Evolutionary conservation across 208 protist genomes (phyloP), one percentile per base, ranked within the genome.

Genomic region (Crithidia sp.): DNA sequence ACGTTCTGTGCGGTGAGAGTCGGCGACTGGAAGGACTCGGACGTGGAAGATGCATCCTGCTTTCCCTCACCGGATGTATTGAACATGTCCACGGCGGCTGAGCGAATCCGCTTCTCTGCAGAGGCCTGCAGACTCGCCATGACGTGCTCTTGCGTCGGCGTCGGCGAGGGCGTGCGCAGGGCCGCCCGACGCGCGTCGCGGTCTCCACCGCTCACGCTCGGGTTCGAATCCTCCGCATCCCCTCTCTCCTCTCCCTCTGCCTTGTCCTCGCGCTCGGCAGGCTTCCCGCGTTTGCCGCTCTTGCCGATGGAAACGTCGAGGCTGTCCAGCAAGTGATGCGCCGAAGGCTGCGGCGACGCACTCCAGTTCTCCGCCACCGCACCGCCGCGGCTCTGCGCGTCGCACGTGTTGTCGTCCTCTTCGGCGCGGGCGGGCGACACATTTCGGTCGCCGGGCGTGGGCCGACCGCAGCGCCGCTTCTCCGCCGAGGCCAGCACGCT

Each of bases 1-100:
- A 85, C 75, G 67, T 85, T 76, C 67, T 85, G 76, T 49, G 76
- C 67, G 5, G 81, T 85, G 52, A 85, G 60, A 7, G 41, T 59
- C 13, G 81, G 81, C 16, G 81, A 83, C 52, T 65, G 71, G 50
- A 74, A 54, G 28, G 66, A 58, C 6, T 47, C 54, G 6, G 55
- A 45, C 39, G 44, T 65, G 37, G 55, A 13, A 0, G 67, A 64
- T 43, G 3, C 37, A n/a, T 62, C 2, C 7, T 40, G 50, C 7
- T 5, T 66, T 6, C 13, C 17, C 2, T 64, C 52, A 7, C 19
- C 40, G 9, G 66, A 78, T 8, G 17, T 5, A 0, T 49, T 63
- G 12, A 19, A 19, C 16, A 52, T 14, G 37, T 37, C 67, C 41
- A 76, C n/a, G 5, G 71, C 64, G 17, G 58, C 67, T n/a, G 66